Conservation (phyloP, 345 rosid species). For the Rhodamnia rubescens region DNA sequence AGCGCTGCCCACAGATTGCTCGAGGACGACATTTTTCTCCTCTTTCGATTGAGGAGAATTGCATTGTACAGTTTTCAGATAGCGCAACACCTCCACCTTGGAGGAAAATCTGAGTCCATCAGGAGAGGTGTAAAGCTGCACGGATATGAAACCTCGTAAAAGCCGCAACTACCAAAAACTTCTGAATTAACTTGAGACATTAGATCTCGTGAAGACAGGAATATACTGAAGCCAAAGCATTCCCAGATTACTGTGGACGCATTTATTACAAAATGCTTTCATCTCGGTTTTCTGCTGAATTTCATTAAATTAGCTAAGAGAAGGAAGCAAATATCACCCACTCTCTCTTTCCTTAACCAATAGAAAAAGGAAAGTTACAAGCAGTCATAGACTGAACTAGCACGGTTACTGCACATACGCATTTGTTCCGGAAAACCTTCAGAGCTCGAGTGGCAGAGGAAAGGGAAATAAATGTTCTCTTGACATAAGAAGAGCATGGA, state of each 20-base stretch:
- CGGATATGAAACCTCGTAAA: neutral
- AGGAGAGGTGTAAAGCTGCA: slow-evolving; percentile 46
- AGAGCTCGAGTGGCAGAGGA: neutral
- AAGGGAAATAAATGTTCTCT: neutral
- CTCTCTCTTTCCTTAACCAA: neutral
- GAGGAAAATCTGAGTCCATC: slow-evolving; percentile 26
- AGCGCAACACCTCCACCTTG: slow-evolving; percentile 28
- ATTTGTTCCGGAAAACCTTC: neutral
- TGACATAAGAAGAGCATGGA: neutral
- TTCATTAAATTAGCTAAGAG: neutral
- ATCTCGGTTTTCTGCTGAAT: neutral
- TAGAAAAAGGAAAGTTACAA: neutral
- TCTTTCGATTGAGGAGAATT: slow-evolving; percentile 11
- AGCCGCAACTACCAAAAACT: neutral
- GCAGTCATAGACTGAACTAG: neutral
- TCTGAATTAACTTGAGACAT: neutral
- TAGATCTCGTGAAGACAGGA: neutral
- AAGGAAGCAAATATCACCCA: neutral
- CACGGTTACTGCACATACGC: neutral
- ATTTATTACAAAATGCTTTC: neutral
- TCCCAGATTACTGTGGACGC: neutral
- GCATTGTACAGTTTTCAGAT: slow-evolving; percentile 10
- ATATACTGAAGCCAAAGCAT: neutral
- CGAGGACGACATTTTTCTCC: neutral
- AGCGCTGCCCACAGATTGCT: neutral